Percentiles rank a stretch among this genome's conserved stretches.
Conservation (phyloP, 495 filamentous ascomycete species). For the Talaromyces wortmannii region DNA sequence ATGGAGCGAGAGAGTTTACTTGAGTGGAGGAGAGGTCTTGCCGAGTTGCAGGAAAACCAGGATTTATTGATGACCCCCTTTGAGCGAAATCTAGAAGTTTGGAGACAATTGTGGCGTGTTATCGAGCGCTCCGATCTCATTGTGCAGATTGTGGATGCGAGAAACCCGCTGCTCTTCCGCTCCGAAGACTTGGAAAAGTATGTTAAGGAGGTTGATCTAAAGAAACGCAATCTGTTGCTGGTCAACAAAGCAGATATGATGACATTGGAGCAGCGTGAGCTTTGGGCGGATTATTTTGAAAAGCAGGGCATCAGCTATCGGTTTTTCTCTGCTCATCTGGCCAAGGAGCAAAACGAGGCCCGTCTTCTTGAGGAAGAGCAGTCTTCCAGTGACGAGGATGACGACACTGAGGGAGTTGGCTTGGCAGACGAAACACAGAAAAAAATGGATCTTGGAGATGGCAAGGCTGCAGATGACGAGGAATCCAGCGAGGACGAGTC, state of each 20-base stretch:
- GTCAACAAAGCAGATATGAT: conserved; percentile 99
- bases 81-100: conserved; percentile 95
- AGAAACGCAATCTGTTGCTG: conserved; percentile 85
- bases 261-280: conserved; percentile 74
- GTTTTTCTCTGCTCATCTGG: conserved; percentile 92
- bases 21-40: conserved; percentile 84
- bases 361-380: conserved; percentile 38
- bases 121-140: conserved; percentile 95
- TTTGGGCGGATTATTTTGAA: conserved; percentile 87
- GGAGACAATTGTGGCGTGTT: conserved; percentile 97
- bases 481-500: conserved; percentile 28
- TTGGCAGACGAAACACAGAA: conserved; percentile 29
- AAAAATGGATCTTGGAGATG: conserved; percentile 28
- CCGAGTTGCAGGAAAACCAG: conserved; percentile 85
- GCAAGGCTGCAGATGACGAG: conserved; percentile 20
- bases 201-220: conserved; percentile 82
- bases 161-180: conserved; percentile 90
- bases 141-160: conserved; percentile 97
- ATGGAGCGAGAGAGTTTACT: conserved; percentile 77
- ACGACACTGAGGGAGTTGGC: conserved; percentile 20
- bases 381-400: conserved; percentile 26
- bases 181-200: conserved; percentile 91
- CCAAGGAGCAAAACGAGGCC: conserved; percentile 80
- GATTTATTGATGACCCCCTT: conserved; percentile 98
- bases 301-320: conserved; percentile 74